phyloP scores from a whole-genome alignment of 1,139 yeast species.

The Meyerozyma carpophila region DNA sequence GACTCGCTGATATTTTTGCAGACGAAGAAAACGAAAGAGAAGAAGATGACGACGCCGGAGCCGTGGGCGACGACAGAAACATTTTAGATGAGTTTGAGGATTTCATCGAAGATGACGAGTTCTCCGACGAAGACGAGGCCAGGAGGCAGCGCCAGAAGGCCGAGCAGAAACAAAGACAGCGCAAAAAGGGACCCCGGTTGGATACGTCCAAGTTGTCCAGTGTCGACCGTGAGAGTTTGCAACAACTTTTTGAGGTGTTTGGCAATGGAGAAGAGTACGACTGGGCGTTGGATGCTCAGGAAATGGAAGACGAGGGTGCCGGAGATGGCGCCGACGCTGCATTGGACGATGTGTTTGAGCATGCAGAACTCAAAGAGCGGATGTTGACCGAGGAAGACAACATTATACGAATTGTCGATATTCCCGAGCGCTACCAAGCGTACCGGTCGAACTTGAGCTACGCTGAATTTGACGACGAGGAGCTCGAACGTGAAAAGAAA shows the following conservation, averaged over 20 bases:
- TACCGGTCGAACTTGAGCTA: conserved; percentile 59
- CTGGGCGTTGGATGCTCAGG: conserved; percentile 95
- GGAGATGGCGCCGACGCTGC: conserved; percentile 51
- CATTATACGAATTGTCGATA: conserved; percentile 75
- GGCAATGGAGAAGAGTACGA: conserved; percentile 98
- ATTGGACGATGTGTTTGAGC: conserved; percentile 88
- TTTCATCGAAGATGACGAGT: conserved; percentile 95
- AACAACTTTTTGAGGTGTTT: conserved; percentile 88
- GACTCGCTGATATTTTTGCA: conserved; percentile 75
- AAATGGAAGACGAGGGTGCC: conserved; percentile 56
- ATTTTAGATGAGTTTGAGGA: conserved; percentile 85
- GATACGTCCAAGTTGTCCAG: conserved; percentile 63
- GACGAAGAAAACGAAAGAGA: conserved; percentile 60
- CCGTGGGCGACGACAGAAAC: conserved; percentile 32
- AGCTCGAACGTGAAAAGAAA: conserved; percentile 62
- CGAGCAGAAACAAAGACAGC: conserved; percentile 38
- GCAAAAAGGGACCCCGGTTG: conserved; percentile 33
- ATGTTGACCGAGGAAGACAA: conserved; percentile 93
- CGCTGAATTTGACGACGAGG: conserved; percentile 64
- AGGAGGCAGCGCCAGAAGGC: conserved; percentile 24
- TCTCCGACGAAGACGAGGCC: conserved; percentile 80
- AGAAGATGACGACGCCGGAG: conserved; percentile 21
- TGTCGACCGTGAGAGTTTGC: conserved; percentile 87
- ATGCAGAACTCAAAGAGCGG: conserved; percentile 84
- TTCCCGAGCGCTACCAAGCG: conserved; percentile 89